Evolutionary conservation across 768 basidiomycete genomes (phyloP).

Genomic region (Lactarius hatsudake): DNA sequence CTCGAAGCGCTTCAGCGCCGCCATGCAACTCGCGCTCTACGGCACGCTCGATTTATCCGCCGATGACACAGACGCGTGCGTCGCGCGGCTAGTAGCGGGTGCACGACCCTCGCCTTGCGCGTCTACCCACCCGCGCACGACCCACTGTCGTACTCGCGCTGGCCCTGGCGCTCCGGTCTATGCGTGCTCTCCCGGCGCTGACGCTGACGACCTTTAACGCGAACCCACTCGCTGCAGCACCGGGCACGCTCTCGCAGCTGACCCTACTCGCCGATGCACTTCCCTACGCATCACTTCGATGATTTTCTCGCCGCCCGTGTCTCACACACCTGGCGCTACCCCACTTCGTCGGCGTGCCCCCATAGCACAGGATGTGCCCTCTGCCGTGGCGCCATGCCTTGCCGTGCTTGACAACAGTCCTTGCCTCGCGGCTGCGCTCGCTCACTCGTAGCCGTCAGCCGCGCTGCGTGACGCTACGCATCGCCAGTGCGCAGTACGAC

Average conservation of each 20-base stretch:
- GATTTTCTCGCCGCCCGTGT: conserved; percentile 30
- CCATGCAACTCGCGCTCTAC: conserved; percentile 32
- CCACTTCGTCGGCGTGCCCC: conserved; percentile 14
- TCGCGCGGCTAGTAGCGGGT: conserved; percentile 31
- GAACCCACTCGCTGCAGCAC: conserved; percentile 29
- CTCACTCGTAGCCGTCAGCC: conserved; percentile 33
- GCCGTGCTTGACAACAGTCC: conserved; percentile 30
- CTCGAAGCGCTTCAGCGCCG: conserved; percentile 30
- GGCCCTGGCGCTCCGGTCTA: conserved; percentile 35
- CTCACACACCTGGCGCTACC: conserved; percentile 22
- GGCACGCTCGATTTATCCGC: conserved; percentile 29
- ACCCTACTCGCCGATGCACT: conserved; percentile 30
- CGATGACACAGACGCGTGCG: conserved; percentile 26
- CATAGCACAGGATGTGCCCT: conserved; percentile 18
- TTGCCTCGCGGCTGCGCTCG: conserved; percentile 26
- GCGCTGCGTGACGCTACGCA: conserved; percentile 27
- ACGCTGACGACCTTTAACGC: conserved; percentile 31
- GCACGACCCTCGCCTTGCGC: conserved; percentile 10
- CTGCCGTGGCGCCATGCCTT: conserved; percentile 25
- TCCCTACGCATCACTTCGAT: conserved; percentile 21
- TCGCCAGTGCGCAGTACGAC: conserved; percentile 36
- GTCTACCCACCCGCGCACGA: conserved; percentile 17
- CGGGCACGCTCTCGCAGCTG: conserved; percentile 29
- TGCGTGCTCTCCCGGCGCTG: conserved; percentile 32
- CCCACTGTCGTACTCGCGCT: conserved; percentile 28